Evolutionary conservation across 805 yeast species (phyloP), one percentile per base, ranked within the genome.

Genomic region (Maudiozyma bulderi): DNA sequence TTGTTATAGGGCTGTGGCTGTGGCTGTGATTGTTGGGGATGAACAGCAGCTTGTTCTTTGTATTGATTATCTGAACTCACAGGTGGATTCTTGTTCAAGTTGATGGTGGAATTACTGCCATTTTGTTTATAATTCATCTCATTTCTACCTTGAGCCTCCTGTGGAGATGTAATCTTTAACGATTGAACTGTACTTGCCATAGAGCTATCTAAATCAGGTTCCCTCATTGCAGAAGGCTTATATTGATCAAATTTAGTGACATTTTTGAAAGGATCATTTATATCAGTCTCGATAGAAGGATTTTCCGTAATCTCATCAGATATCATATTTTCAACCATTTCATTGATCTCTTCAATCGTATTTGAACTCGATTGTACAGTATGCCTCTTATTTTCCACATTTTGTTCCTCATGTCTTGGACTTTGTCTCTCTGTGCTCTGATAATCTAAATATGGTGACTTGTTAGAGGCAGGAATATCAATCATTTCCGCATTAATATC

Each of bases 311-410:
- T 44, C 11, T 49, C 50, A 2, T 46, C 31, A 9, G 43, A 30
- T 33, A 55, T 56, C 63, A 69, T 54, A 13, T 66, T 56, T 44
- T 69, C 71, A 28, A 70, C 69, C 69, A 70, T 66, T 13, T 61
- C 57, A 5, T 58, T 58, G 43, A 73, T 47, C 37, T 62, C 68
- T 31, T 66, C 68, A 29, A 67, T 57, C 3, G 65, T 54, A 31
- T 52, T 53, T 7, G 53, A 50, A 7, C 57, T 46, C 15, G 50
- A 49, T 20, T 47, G 51, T 10, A 52, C 51, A 29, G 47, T 45
- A 11, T 33, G 34, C 11, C 29, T 43, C 45, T 54, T 57, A 20
- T 20, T 20, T 20, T 20, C 26, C 26, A 20, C 3, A 20, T 20
- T 4, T 20, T 20, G 26, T 20, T 20, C 26, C 26, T 20, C 26